Base-by-base conservation (phyloP, 305 asterid species). In the Nicotiana rustica region DNA sequence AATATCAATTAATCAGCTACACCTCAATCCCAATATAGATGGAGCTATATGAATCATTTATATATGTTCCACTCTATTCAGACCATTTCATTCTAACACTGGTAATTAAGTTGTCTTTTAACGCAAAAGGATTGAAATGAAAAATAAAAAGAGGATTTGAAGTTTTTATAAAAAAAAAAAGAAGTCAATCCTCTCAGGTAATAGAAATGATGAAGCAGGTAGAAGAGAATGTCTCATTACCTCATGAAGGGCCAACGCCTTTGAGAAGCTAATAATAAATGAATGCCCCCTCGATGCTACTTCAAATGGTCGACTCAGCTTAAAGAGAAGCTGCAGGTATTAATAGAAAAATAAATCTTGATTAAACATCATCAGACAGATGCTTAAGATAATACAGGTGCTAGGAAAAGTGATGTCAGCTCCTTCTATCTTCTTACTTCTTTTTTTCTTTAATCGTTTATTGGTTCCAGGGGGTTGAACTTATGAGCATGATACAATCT, bases 261-360 rank as follows among this genome's bases (percentile, higher is more conserved):
- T 94, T 85, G 99, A 93, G 90, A 97, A 97, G 95, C 97, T 92
- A 86, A 97, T 92, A 86, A 97, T 90, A 89, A 97, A 97, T 21
- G 98, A 92, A 89, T 94, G 92, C 87, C 98, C 99, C 91, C 99
- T 92, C 57, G 97, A 93, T 41, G 98, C 97, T 87, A 89, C 98
- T 89, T 97, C 99, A 89, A 89, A 97, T 78, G 99, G 98, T 33
- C 98, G 98, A 81, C 87, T 91, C 88, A 97, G 88, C 90, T 91
- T 93, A 88, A 93, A 95, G 77, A 97, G 93, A 60, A 97, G 92
- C 99, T 97, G 93, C 83, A 88, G 77, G 83, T 81, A 18, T 82
- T 82, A 80, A 84, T 68, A 81, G 77, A 85, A 85, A 21, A 62
- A 78, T 73, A 82, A 52, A 55, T 52, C 80, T 52, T 75, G 65